These are phyloP conservation scores for Metschnikowia matae DNA, from an alignment of 805 yeast species.

Conservation along the genomic window DNA sequence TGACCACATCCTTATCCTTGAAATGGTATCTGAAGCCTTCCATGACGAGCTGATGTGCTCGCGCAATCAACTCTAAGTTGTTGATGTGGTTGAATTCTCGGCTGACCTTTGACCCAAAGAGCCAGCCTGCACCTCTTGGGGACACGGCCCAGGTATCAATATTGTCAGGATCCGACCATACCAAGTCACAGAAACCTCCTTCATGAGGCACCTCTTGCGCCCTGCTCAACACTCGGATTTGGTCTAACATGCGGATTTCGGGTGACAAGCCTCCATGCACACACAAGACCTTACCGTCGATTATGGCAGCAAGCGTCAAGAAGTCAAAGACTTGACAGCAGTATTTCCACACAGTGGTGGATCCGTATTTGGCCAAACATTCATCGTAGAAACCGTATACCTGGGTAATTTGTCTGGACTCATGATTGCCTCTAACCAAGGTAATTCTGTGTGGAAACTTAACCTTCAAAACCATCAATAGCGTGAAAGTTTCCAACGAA, in stretches of 20 bases:
- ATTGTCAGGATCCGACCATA: constrained; percentile 98
- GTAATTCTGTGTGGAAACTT: constrained; percentile 83
- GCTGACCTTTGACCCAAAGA: constrained; percentile 90
- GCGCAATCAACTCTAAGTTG: constrained; percentile 79
- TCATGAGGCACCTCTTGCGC: constrained; percentile 99
- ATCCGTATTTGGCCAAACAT: constrained; percentile 87
- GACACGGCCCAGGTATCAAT: constrained; percentile 98
- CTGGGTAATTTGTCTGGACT: constrained; percentile 95
- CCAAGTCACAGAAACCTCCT: constrained; percentile 96
- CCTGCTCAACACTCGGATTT: constrained; percentile 86
- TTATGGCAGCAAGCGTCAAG: constrained; percentile 89
- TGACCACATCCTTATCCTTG: constrained; percentile 92
- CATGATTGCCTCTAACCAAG: constrained; percentile 96
- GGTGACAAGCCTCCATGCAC: constrained; percentile 98
- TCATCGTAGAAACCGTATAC: constrained; percentile 98
- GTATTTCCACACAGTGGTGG: constrained; percentile 93
- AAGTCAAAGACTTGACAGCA: constrained; percentile 96
- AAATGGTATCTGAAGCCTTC: constrained; percentile 97
- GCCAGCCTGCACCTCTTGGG: constrained; percentile 98
- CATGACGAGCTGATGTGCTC: constrained; percentile 98
- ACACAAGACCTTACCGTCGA: constrained; percentile 90
- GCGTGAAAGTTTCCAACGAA: constrained; percentile 87
- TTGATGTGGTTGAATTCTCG: constrained; percentile 95
- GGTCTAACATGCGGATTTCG: constrained; percentile 95
- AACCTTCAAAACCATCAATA: constrained; percentile 89